These are phyloP conservation scores for Phytophthora meadii DNA, from an alignment of 352 stramenopile species.

Conservation along the genomic window DNA sequence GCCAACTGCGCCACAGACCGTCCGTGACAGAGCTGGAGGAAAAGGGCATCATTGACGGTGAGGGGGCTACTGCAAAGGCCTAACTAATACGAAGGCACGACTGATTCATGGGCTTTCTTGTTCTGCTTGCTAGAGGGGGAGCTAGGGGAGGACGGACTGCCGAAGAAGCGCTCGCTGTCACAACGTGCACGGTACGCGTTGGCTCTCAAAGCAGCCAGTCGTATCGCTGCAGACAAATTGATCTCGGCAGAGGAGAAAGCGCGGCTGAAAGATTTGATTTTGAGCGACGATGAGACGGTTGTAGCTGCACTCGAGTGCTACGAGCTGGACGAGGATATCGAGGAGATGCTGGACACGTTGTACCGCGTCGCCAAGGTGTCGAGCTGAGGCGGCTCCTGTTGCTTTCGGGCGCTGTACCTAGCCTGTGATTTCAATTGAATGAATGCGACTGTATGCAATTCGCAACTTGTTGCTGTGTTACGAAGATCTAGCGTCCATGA, in stretches of 20 bases:
- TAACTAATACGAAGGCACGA: constrained; percentile 12
- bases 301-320: constrained; percentile 83
- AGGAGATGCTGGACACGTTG: constrained; percentile 87
- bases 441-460: constrained; percentile 16
- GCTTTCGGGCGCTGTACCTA: constrained; percentile 13
- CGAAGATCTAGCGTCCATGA: constrained; percentile 56
- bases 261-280: constrained; percentile 84
- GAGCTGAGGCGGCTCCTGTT: constrained; percentile 25
- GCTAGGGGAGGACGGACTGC: constrained; percentile 50
- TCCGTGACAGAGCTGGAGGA: constrained; percentile 78
- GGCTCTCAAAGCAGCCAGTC: constrained; percentile 77
- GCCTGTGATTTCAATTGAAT: constrained; percentile 23
- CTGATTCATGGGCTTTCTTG: constrained; percentile 26
- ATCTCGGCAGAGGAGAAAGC: constrained; percentile 82
- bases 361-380: constrained; percentile 77
- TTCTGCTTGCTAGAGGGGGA: constrained; percentile 67
- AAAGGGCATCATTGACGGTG: constrained; percentile 80
- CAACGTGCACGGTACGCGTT: constrained; percentile 79
- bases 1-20: constrained; percentile 73
- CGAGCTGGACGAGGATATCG: constrained; percentile 82
- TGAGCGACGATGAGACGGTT: constrained; percentile 81
- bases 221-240: constrained; percentile 84
- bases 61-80: constrained; percentile 12
- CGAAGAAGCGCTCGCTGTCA: constrained; percentile 59
- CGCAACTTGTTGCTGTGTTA: constrained; percentile 19